Conservation (phyloP, 306 rosid species). For the Acacia crassicarpa region DNA sequence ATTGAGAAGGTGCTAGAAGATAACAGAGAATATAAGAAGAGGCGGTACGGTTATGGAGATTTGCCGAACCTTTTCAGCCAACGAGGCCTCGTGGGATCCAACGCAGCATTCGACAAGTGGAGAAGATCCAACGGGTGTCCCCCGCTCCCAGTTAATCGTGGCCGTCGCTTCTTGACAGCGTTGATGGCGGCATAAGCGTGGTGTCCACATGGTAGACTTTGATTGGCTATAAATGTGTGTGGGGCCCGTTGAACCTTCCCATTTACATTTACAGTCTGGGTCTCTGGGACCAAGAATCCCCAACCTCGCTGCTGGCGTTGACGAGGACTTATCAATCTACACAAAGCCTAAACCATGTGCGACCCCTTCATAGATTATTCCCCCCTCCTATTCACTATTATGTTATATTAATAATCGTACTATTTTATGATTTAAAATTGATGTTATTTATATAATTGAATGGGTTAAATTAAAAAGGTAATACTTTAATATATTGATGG, state of each 20-base stretch:
- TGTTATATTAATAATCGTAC: no score
- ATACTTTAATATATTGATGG: no score
- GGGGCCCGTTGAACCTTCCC: background rate
- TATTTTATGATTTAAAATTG: no score
- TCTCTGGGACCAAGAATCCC: background rate
- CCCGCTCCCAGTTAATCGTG: no score
- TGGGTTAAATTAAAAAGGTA: no score
- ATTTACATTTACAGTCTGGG: background rate
- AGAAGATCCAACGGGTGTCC: background rate
- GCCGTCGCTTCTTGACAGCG: background rate
- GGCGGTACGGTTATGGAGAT: no score
- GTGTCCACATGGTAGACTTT: background rate
- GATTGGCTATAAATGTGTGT: background rate
- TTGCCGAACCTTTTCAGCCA: background rate
- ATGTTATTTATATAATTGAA: no score
- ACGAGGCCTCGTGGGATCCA: constrained; percentile 36
- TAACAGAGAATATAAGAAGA: background rate
- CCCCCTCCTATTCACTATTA: no score
- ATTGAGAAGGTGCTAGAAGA: background rate
- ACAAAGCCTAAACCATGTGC: background rate
- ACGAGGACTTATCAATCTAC: background rate
- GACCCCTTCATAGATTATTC: background rate
- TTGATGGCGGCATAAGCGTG: constrained; percentile 35
- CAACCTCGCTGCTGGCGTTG: background rate
- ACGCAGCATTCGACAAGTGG: constrained; percentile 36